Percentiles rank a stretch among this genome's conserved stretches.
phyloP scores from a whole-genome alignment of 805 yeast genomes.

The Brettanomyces sp. region DNA sequence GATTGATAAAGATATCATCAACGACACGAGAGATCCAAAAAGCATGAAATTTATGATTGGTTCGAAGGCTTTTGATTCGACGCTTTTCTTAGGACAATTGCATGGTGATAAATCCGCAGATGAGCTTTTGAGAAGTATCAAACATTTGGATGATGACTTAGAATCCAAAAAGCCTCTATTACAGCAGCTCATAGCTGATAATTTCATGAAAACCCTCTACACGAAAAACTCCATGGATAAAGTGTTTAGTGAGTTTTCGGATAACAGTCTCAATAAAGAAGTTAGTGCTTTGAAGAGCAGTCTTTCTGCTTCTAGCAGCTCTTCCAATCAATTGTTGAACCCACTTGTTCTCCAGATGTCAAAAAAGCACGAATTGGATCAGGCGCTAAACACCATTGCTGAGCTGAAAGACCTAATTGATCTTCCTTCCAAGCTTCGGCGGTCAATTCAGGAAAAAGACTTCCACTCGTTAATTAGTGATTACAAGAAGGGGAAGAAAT shows the following conservation, averaged over 20 bases:
- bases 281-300: slow-evolving; percentile 23
- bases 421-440: slow-evolving; percentile 41
- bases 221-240: slow-evolving; percentile 56
- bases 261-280: slow-evolving; percentile 14
- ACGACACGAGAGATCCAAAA: slow-evolving; percentile 29
- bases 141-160: slow-evolving; percentile 39
- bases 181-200: slow-evolving; percentile 43
- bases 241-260: slow-evolving; percentile 43
- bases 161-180: slow-evolving; percentile 40
- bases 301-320: slow-evolving; percentile 38
- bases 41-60: slow-evolving; percentile 38
- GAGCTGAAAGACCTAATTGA: slow-evolving; percentile 46
- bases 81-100: slow-evolving; percentile 42
- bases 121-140: slow-evolving; percentile 39
- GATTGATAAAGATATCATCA: slow-evolving; percentile 29
- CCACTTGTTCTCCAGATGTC: slow-evolving; percentile 47
- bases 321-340: slow-evolving; percentile 42
- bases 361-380: slow-evolving; percentile 38
- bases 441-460: slow-evolving; percentile 38
- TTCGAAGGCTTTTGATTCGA: slow-evolving; percentile 50
- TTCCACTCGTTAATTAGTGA: slow-evolving; percentile 50
- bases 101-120: slow-evolving; percentile 47
- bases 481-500: slow-evolving; percentile 38
- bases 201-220: slow-evolving; percentile 55
- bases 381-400: slow-evolving; percentile 42